Evolutionary conservation across 805 yeast species (phyloP).

Genomic region (Hanseniaspora clermontiae): DNA sequence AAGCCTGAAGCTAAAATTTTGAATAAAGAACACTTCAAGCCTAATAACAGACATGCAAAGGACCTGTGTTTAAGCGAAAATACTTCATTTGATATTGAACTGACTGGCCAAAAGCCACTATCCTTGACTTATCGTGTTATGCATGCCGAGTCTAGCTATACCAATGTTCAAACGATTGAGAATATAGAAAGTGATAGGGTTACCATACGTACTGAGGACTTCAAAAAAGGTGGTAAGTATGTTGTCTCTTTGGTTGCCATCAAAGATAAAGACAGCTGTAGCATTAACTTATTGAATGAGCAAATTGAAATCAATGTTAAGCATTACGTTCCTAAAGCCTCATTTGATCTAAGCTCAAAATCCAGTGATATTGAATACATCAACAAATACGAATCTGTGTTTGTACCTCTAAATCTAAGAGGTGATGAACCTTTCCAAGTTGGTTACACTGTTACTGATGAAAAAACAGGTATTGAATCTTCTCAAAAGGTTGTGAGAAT

Average conservation of each 20-base stretch:
- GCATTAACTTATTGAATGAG: conserved; percentile 50
- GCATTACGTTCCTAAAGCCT: conserved; percentile 51
- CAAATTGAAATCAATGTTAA: conserved; percentile 60
- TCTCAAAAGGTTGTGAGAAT: conserved; percentile 19
- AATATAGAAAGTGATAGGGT: conserved; percentile 31
- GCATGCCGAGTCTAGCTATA: conserved; percentile 40
- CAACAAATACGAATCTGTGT: conserved; percentile 48
- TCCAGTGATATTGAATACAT: conserved; percentile 32
- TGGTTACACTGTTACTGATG: conserved; percentile 23
- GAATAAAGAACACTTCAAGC: conserved; percentile 13
- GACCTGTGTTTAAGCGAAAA: conserved; percentile 38
- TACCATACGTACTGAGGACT: conserved; percentile 41
- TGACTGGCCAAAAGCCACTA: conserved; percentile 76
- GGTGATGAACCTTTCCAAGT: conserved; percentile 46
- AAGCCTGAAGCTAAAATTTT: conserved; percentile 33
- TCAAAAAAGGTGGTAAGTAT: conserved; percentile 61
- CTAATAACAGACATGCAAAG: conserved; percentile 15
- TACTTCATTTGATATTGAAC: conserved; percentile 39
- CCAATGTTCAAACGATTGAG: conserved; percentile 33
- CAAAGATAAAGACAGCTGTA: conserved; percentile 66
- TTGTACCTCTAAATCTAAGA: conserved; percentile 45
- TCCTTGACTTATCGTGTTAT: conserved; percentile 54
- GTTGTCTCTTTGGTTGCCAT: conserved; percentile 50
- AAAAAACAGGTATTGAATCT: not conserved
- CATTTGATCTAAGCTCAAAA: conserved; percentile 30